Evolutionary conservation across 768 basidiomycete genomes (phyloP).

Genomic region (Pulveroboletus sp.): DNA sequence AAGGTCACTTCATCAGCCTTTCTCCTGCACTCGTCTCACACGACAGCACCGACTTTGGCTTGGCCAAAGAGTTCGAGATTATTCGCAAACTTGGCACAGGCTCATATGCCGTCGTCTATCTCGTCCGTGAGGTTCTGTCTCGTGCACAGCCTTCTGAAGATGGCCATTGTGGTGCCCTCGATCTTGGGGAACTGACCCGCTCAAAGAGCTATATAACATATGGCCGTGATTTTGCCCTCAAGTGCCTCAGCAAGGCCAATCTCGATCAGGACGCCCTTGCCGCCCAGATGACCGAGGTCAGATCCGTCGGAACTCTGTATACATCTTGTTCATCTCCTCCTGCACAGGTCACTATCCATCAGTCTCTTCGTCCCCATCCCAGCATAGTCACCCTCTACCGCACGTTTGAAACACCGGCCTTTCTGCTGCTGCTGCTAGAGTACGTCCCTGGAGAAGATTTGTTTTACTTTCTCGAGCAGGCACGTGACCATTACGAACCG

Average conservation of each 20-base stretch:
- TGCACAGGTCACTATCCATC: slow-evolving; percentile 85
- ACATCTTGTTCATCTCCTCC: slow-evolving; percentile 6
- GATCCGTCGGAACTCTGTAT: slow-evolving; percentile 17
- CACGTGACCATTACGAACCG: slow-evolving; percentile 77
- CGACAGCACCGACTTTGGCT: slow-evolving; percentile 37
- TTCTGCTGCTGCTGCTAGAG: slow-evolving; percentile 89
- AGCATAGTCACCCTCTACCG: slow-evolving; percentile 95
- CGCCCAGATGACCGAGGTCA: slow-evolving; percentile 87
- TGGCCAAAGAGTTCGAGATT: slow-evolving; percentile 74
- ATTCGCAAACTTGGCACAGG: slow-evolving; percentile 82
- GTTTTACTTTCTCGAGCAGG: slow-evolving; percentile 97
- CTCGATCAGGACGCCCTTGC: slow-evolving; percentile 82
- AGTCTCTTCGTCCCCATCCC: slow-evolving; percentile 81
- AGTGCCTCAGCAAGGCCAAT: slow-evolving; percentile 92
- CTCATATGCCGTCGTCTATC: slow-evolving; percentile 91
- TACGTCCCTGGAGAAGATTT: slow-evolving; percentile 96
- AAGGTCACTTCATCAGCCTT: slow-evolving; percentile 60
- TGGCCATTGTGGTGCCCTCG: slow-evolving; percentile 51
- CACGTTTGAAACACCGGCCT: slow-evolving; percentile 88
- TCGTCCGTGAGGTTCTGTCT: slow-evolving; percentile 67
- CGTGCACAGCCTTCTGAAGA: slow-evolving; percentile 44
- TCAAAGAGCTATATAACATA: slow-evolving; percentile 44
- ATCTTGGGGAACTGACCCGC: slow-evolving; percentile 40
- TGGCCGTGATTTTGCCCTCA: slow-evolving; percentile 88
- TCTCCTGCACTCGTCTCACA: slow-evolving; percentile 39